A percentile compares a stretch with the other conserved stretches of the same genome.
Conservation (phyloP, 805 yeast genomes). For the Torulaspora gathmanii region DNA sequence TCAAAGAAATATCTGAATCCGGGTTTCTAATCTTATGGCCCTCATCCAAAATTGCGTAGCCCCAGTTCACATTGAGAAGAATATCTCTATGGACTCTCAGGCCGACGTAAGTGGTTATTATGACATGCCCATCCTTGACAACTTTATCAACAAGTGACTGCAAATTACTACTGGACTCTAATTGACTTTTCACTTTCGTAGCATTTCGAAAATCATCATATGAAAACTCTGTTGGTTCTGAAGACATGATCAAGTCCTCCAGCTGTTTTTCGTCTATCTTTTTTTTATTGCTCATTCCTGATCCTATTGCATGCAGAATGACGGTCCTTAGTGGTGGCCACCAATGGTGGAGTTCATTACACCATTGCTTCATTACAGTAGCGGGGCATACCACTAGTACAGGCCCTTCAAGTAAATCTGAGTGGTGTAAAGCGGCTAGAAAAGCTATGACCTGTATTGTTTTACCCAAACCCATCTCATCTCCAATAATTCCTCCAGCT, state of each 20-base stretch:
- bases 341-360: conserved; percentile 93
- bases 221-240: conserved; percentile 38
- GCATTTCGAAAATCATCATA: conserved; percentile 39
- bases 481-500: conserved; percentile 94
- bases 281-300: conserved; percentile 58
- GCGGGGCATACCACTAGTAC: conserved; percentile 92
- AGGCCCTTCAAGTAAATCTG: conserved; percentile 69
- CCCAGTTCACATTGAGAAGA: conserved; percentile 72
- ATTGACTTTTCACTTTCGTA: conserved; percentile 28
- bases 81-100: conserved; percentile 60
- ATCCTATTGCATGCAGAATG: conserved; percentile 86
- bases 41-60: conserved; percentile 86
- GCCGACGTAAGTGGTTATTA: conserved; percentile 90
- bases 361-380: conserved; percentile 95
- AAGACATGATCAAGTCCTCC: conserved; percentile 44
- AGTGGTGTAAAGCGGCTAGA: conserved; percentile 83
- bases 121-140: conserved; percentile 66
- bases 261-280: conserved; percentile 44
- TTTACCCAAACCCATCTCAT: conserved; percentile 97
- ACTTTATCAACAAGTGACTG: conserved; percentile 46
- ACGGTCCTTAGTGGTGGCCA: conserved; percentile 92
- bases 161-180: conserved; percentile 28
- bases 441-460: conserved; percentile 91
- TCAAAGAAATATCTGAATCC: conserved; percentile 77
- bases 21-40: conserved; percentile 98